Conservation (phyloP, 805 yeast genomes). For the Torulaspora delbrueckii region DNA sequence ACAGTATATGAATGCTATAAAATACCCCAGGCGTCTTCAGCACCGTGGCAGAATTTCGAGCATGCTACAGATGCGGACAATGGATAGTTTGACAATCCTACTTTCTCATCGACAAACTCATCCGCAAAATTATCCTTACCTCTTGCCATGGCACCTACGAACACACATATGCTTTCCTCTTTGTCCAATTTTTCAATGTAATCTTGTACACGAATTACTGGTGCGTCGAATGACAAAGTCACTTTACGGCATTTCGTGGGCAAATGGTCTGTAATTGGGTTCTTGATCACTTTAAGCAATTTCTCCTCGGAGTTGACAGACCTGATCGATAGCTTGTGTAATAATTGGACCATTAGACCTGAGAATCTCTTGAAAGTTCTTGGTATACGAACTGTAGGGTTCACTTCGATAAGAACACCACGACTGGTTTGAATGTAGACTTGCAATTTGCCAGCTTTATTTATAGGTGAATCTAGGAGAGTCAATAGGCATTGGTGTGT, state of each 20-base stretch:
- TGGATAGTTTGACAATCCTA: constrained; percentile 93
- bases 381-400: constrained; percentile 94
- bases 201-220: constrained; percentile 81
- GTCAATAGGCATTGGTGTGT: constrained; percentile 97
- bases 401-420: constrained; percentile 91
- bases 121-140: constrained; percentile 97
- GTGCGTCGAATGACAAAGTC: constrained; percentile 89
- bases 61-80: constrained; percentile 97
- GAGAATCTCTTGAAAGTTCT: constrained; percentile 97
- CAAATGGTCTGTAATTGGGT: constrained; percentile 93
- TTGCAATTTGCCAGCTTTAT: constrained; percentile 94
- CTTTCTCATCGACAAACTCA: constrained; percentile 92
- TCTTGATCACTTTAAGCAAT: constrained; percentile 87
- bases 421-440: constrained; percentile 94
- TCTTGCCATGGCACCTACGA: constrained; percentile 99
- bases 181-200: constrained; percentile 72
- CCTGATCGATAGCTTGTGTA: constrained; percentile 87
- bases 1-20: constrained; percentile 20
- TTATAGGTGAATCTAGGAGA: constrained; percentile 92
- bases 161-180: constrained; percentile 93
- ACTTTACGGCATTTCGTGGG: constrained; percentile 94
- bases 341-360: constrained; percentile 94
- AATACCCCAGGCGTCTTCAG: constrained; percentile 97
- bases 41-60: constrained; percentile 96
- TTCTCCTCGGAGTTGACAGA: constrained; percentile 95